Evolutionary conservation across 2,329 filamentous ascomycete genomes (phyloP).

Genomic region (Monilinia aucupariae): DNA sequence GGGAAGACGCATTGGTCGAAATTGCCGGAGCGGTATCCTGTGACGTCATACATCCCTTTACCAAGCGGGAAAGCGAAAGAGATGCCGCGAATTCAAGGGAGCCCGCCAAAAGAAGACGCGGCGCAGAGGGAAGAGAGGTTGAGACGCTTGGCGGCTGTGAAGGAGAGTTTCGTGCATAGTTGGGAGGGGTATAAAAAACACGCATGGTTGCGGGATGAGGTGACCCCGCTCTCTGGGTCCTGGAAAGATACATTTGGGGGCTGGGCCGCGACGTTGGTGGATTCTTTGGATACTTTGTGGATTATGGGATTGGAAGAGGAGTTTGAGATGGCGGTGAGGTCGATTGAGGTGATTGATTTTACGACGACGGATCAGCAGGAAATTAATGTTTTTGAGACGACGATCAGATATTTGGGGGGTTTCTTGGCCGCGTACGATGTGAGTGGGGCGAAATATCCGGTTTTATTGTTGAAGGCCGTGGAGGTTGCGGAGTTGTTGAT

Average conservation of each 20-base stretch:
- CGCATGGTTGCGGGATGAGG: constrained; percentile 83
- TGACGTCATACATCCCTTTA: constrained; percentile 29
- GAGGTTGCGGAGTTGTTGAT: constrained; percentile 68
- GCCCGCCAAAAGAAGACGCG: constrained; percentile 24
- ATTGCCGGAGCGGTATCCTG: constrained; percentile 30
- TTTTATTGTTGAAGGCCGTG: constrained; percentile 63
- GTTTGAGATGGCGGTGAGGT: constrained; percentile 69
- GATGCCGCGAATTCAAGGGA: constrained; percentile 31
- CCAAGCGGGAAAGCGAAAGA: constrained; percentile 27
- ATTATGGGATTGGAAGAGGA: constrained; percentile 76
- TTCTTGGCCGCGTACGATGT: constrained; percentile 83
- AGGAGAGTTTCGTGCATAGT: constrained; percentile 38
- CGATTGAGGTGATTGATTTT: constrained; percentile 73
- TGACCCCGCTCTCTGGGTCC: constrained; percentile 63
- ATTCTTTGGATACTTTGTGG: constrained; percentile 78
- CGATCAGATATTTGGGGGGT: constrained; percentile 85
- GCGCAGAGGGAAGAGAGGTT: constrained; percentile 26
- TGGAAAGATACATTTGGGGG: constrained; percentile 80
- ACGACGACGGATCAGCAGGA: constrained; percentile 48
- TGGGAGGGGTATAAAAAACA: constrained; percentile 78
- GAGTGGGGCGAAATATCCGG: constrained; percentile 61
- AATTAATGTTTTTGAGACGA: constrained; percentile 70
- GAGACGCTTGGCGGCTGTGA: constrained; percentile 27
- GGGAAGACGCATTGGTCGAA: constrained; percentile 47
- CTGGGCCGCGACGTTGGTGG: constrained; percentile 84